These are phyloP conservation scores for Clarireedia homoeocarpa DNA, from an alignment of 2,329 filamentous ascomycete genomes.

Conservation along the genomic window DNA sequence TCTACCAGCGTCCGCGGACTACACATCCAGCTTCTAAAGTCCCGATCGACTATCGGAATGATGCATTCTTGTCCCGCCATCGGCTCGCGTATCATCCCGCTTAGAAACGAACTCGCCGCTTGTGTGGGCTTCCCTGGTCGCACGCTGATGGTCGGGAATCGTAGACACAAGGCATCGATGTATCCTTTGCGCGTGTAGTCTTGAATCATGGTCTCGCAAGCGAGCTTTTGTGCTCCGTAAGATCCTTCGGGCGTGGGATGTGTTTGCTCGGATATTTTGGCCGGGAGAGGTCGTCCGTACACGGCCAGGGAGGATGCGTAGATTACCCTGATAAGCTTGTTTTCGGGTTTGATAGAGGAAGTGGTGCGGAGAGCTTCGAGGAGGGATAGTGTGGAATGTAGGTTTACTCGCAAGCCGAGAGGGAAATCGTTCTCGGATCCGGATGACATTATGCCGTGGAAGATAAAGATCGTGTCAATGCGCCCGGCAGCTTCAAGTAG, in stretches of 20 bases:
- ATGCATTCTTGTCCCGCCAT: constrained; percentile 45
- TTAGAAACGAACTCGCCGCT: constrained; percentile 53
- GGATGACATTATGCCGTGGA: constrained; percentile 58
- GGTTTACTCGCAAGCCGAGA: constrained; percentile 47
- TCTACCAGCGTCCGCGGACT: constrained; percentile 44
- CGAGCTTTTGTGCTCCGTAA: constrained; percentile 56
- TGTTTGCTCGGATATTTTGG: constrained; percentile 36
- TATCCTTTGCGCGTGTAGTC: constrained; percentile 49
- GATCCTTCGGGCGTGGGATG: constrained; percentile 47
- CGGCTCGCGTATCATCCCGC: constrained; percentile 54
- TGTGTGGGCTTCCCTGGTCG: constrained; percentile 51
- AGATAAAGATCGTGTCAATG: constrained; percentile 45
- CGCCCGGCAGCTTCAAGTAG: constrained; percentile 25
- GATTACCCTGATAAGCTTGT: constrained; percentile 40
- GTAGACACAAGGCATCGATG: constrained; percentile 48
- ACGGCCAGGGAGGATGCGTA: constrained; percentile 54
- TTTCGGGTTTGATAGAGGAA: constrained; percentile 19
- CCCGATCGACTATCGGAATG: constrained; percentile 43
- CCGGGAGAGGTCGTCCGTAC: constrained; percentile 46
- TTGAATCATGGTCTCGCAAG: constrained; percentile 50
- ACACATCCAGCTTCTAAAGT: constrained; percentile 46
- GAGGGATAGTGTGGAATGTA: constrained; percentile 46
- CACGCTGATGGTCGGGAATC: constrained; percentile 54
- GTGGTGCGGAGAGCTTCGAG: constrained; percentile 41
- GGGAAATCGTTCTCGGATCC: constrained; percentile 52